Conservation (phyloP, 2,329 filamentous ascomycete genomes). For the Fusarium oxysporum region DNA sequence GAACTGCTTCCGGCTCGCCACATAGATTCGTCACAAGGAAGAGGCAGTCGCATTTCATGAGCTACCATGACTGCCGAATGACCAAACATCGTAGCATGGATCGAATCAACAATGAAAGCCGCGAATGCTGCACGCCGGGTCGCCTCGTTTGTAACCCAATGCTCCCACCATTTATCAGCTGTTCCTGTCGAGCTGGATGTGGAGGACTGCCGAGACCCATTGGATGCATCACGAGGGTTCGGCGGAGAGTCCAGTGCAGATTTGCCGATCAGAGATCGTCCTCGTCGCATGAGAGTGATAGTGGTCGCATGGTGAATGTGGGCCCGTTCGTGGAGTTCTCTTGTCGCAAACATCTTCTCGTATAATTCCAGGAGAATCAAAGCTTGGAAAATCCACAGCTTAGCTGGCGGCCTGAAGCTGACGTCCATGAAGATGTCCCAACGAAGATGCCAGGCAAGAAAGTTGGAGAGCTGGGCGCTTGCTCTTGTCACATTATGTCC, state of each 20-base stretch:
- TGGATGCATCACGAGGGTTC: conserved; percentile 70
- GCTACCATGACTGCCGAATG: conserved; percentile 97
- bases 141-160: conserved; percentile 95
- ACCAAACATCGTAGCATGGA: conserved; percentile 97
- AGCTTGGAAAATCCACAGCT: conserved; percentile 95
- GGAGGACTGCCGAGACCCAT: conserved; percentile 70
- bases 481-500: conserved; percentile 78
- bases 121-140: conserved; percentile 91
- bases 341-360: conserved; percentile 97
- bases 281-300: conserved; percentile 92
- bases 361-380: conserved; percentile 90
- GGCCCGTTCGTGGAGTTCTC: conserved; percentile 90
- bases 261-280: conserved; percentile 88
- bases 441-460: conserved; percentile 90
- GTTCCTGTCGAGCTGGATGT: conserved; percentile 73
- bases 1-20: conserved; percentile 91
- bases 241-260: conserved; percentile 87
- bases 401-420: conserved; percentile 90
- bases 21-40: conserved; percentile 92
- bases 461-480: conserved; percentile 87
- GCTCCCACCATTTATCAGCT: conserved; percentile 91
- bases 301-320: conserved; percentile 98
- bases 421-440: conserved; percentile 96
- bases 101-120: conserved; percentile 94
- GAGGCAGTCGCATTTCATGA: conserved; percentile 89